phyloP scores from a whole-genome alignment of 208 protist genomes.

The Trypanosoma mega region DNA sequence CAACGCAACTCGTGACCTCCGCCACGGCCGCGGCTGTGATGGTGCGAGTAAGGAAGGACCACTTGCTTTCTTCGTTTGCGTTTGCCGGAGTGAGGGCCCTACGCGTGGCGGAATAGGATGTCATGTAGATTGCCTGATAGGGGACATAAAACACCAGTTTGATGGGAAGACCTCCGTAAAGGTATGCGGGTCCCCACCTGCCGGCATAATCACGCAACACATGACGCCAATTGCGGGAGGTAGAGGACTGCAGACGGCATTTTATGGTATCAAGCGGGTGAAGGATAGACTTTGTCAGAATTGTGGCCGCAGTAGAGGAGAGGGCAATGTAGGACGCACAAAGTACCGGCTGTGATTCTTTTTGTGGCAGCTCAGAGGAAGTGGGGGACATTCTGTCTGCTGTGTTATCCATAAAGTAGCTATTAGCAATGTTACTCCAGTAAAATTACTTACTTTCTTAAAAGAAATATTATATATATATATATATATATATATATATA shows the following conservation, averaged over 20 bases:
- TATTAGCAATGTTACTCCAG: no score
- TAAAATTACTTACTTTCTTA: no score
- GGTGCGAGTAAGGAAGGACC: constrained; percentile 35
- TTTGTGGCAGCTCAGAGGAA: not conserved
- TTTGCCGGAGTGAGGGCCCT: constrained; percentile 5
- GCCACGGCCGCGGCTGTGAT: constrained; percentile 44
- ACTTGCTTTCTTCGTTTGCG: constrained; percentile 1
- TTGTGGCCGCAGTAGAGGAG: constrained; percentile 45
- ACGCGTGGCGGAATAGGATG: constrained; percentile 50
- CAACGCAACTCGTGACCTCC: constrained; percentile 50
- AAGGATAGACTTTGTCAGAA: constrained; percentile 68
- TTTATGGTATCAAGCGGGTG: constrained; percentile 87
- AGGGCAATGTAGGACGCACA: constrained; percentile 23
- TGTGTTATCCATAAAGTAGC: no score
- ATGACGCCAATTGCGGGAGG: constrained; percentile 15
- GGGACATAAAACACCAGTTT: constrained; percentile 78
- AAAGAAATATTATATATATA: no score
- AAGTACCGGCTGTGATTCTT: not conserved
- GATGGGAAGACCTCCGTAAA: constrained; percentile 73
- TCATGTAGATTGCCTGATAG: constrained; percentile 76
- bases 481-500: no score
- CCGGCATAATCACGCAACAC: constrained; percentile 49
- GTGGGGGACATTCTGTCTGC: no score
- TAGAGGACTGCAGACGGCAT: constrained; percentile 62
- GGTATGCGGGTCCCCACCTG: constrained; percentile 51